A percentile compares a stretch with the other conserved stretches of the same genome.
Evolutionary conservation across 345 rosid species (phyloP).

Genomic region (Eucalyptus pauciflora): DNA sequence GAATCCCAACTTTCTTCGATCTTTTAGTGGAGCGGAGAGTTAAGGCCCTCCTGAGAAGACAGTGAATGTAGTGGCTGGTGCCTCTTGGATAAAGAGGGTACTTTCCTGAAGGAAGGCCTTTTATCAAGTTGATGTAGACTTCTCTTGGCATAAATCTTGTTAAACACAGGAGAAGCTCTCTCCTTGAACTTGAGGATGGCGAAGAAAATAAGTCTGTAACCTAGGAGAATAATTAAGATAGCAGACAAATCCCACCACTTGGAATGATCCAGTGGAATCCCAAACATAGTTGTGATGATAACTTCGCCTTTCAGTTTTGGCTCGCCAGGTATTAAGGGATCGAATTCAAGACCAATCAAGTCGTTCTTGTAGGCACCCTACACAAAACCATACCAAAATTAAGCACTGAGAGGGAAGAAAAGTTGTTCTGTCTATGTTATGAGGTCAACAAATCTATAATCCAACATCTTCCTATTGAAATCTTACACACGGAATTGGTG

Average conservation of each 20-base stretch:
- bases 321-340: conserved; percentile 12
- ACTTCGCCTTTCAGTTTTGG: conserved; percentile 23
- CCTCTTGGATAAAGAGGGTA: conserved; percentile 22
- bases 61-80: conserved; percentile 40
- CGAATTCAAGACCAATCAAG: conserved; percentile 32
- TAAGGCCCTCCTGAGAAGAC: conserved; percentile 64
- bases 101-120: conserved; percentile 53
- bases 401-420: background rate
- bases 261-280: conserved; percentile 9
- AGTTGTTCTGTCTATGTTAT: background rate
- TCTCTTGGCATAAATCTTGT: conserved; percentile 30
- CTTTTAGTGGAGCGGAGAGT: conserved; percentile 23
- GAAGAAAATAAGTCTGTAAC: conserved; percentile 6
- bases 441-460: background rate
- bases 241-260: conserved; percentile 29
- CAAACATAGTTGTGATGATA: conserved; percentile 7
- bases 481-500: background rate
- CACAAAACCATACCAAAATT: background rate
- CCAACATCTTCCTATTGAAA: background rate
- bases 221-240: conserved; percentile 3
- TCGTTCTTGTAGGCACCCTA: conserved; percentile 41
- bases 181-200: conserved; percentile 10
- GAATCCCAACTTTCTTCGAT: background rate
- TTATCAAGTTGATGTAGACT: conserved; percentile 40
- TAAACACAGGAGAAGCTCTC: conserved; percentile 24